phyloP scores from a whole-genome alignment of 352 stramenopile species.

The Phytophthora citrophthora region DNA sequence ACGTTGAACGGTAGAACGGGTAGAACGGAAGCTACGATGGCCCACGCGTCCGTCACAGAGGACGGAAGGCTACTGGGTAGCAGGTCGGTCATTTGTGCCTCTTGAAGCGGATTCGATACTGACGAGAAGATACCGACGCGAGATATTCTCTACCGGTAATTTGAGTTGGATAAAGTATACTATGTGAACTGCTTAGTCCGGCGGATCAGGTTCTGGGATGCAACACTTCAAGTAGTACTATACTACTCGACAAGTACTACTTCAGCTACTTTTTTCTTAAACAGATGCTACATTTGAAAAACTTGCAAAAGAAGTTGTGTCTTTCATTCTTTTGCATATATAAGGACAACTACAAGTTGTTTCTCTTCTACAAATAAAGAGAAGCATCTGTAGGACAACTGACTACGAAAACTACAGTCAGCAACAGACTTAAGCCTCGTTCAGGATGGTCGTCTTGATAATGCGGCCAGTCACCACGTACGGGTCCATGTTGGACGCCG shows the following conservation, averaged over 20 bases:
- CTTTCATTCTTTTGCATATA: conserved; percentile 33
- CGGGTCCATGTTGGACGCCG: conserved; percentile 98
- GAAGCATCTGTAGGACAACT: not conserved
- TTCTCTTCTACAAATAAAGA: conserved; percentile 22
- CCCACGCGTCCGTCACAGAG: conserved; percentile 17
- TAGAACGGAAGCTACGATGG: conserved; percentile 21
- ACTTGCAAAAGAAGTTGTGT: conserved; percentile 9
- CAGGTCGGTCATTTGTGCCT: conserved; percentile 14
- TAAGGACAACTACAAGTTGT: conserved; percentile 20
- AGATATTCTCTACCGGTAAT: not conserved
- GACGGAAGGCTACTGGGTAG: not conserved
- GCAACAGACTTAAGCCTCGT: conserved; percentile 58
- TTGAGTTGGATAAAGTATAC: conserved; percentile 5
- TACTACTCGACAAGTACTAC: too few relatives aligned
- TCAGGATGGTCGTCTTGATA: conserved; percentile 95
- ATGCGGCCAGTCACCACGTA: conserved; percentile 98
- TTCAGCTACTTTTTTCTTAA: too few relatives aligned
- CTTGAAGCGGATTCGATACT: conserved; percentile 20
- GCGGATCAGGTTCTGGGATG: conserved; percentile 2
- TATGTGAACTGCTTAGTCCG: conserved; percentile 2
- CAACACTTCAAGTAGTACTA: not conserved
- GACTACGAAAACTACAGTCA: not conserved
- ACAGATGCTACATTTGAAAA: too few relatives aligned
- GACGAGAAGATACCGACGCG: conserved; percentile 1
- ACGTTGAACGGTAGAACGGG: conserved; percentile 28